Evolutionary conservation across 2,329 filamentous ascomycete genomes (phyloP).

Genomic region (Cytospora mali): DNA sequence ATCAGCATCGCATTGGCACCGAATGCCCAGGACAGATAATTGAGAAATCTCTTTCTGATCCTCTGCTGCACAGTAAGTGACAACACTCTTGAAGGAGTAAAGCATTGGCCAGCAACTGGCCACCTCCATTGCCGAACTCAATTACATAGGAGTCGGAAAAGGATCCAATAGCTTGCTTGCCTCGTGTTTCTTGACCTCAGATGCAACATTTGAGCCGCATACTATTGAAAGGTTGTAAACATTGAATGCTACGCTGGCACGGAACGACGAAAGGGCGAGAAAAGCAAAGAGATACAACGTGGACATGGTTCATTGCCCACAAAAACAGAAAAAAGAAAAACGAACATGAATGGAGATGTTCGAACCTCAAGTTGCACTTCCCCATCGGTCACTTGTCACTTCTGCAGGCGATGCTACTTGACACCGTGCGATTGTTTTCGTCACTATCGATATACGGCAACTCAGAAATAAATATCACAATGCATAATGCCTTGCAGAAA

Average conservation of each 20-base stretch:
- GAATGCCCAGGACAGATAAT: not conserved
- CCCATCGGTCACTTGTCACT: slow-evolving; percentile 4
- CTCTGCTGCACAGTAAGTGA: not conserved
- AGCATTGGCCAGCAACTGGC: not conserved
- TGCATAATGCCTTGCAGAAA: not conserved
- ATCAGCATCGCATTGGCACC: not conserved
- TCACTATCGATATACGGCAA: not conserved
- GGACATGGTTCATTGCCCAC: not conserved
- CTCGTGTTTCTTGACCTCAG: too few species aligned
- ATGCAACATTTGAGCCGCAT: not conserved
- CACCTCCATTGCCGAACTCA: too few species aligned
- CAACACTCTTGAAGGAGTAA: not conserved
- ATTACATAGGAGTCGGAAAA: too few species aligned
- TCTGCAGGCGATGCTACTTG: not conserved
- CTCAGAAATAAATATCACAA: not conserved
- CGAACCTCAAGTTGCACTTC: not conserved
- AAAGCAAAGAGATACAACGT: not conserved
- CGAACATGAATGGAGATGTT: too few species aligned
- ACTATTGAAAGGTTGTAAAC: not conserved
- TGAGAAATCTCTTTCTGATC: not conserved
- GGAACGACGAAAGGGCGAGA: not conserved
- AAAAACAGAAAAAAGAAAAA: too few species aligned
- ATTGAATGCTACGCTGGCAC: not conserved
- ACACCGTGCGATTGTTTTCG: not conserved
- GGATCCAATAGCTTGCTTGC: too few species aligned